Evolutionary conservation across 2,329 filamentous ascomycete species (phyloP).

Genomic region (Helminthosporium solani): DNA sequence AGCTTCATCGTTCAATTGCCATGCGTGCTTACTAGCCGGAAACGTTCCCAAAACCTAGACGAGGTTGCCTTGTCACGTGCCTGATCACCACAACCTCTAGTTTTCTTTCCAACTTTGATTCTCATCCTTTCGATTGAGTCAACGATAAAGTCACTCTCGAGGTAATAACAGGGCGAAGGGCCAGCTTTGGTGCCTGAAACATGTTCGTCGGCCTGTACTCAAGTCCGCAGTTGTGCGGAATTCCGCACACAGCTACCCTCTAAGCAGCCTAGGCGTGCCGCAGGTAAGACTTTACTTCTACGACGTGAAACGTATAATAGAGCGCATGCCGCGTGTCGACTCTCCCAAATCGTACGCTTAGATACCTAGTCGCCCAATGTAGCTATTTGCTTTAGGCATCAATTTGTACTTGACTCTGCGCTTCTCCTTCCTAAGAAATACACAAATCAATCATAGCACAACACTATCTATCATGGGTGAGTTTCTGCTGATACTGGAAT

Average conservation of each 20-base stretch:
- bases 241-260: slow-evolving; percentile 9
- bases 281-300: background rate
- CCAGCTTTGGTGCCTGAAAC: background rate
- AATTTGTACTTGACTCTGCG: background rate
- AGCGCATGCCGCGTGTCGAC: background rate
- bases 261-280: background rate
- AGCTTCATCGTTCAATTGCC: no score
- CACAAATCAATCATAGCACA: background rate
- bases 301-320: background rate
- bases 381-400: background rate
- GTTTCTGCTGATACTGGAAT: background rate
- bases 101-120: no score
- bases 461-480: background rate
- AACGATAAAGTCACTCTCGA: no score
- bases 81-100: no score
- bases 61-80: no score
- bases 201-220: background rate
- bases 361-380: background rate
- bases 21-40: no score
- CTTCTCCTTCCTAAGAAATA: background rate
- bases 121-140: no score
- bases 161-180: no score
- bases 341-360: background rate
- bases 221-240: slow-evolving; percentile 15
- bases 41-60: no score